A percentile compares a stretch with the other conserved stretches of the same genome.
These are phyloP conservation scores for Saccharomycopsis javanensis DNA, from an alignment of 805 yeast genomes.

Conservation along the genomic window DNA sequence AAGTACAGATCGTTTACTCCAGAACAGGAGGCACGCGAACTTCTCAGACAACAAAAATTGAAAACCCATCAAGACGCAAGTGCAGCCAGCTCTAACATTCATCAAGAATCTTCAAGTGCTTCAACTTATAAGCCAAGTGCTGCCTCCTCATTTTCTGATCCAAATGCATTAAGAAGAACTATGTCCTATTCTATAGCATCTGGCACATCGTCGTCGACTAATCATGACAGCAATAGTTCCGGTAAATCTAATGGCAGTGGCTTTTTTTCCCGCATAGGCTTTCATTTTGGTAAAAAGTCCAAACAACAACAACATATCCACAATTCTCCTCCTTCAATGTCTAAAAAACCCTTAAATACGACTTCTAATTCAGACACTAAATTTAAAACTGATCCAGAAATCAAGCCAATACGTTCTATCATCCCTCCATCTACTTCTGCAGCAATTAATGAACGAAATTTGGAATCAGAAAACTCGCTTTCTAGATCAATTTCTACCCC, in stretches of 20 bases:
- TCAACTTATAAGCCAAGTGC: neutral
- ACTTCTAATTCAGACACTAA: neutral
- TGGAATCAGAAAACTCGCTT: neutral
- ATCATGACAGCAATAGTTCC: neutral
- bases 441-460: too few relatives aligned
- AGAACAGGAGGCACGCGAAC: neutral
- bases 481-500: constrained; percentile 10
- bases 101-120: neutral
- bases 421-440: neutral
- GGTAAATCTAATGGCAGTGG: neutral
- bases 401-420: neutral
- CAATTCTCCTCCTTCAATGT: neutral
- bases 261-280: constrained; percentile 14
- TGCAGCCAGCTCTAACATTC: neutral
- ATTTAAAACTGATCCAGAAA: neutral
- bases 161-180: constrained; percentile 5
- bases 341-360: neutral
- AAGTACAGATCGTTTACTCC: constrained; percentile 15
- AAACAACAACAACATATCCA: neutral
- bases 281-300: constrained; percentile 9
- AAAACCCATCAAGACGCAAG: neutral
- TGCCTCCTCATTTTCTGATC: neutral
- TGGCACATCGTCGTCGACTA: neutral
- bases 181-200: constrained; percentile 8
- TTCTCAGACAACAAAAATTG: neutral